Base-by-base conservation (phyloP, 306 rosid species). In the Delonix regia region DNA sequence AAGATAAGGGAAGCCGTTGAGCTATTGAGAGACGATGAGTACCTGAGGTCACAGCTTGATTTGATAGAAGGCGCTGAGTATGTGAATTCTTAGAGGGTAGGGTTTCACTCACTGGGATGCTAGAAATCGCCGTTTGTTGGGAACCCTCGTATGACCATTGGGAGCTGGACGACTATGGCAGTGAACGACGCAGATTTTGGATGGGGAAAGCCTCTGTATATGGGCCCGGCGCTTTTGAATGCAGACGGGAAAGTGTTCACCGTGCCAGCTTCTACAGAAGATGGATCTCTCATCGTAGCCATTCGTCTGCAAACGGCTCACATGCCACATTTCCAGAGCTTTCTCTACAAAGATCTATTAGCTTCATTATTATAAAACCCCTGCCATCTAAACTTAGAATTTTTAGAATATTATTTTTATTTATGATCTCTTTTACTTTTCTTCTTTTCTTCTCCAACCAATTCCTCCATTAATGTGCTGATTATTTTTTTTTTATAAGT, bases 1-100 rank as follows among this genome's bases (percentile, higher is more conserved):
- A 82, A 77, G 69, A 19, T 76, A 13, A 82, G 85, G 33, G 85
- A 71, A 63, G 81, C 78, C 0, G 33, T 82, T 22, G 78, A 69
- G 7, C 12, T 45, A 39, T 7, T 82, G 19, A 82, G 60, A 19
- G 57, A 76, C 63, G 78, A 76, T 62, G 75, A 82, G 34, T 70
- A 76, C 57, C 7, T 82, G 3, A 70, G 57, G 21, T 82, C 81
- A 0, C 45, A 19, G 16, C 44, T 71, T 15, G 81, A 77, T 4
- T 62, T 60, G 0, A 33, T 81, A 9, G 33, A 67, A 41, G 39
- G 33, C 2, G 48, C 69, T 18, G 12, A 19, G 2, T 2, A 76
- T 16, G n/a, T 39, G 8, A n/a, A 7, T 4, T 9, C 22, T 6
- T n/a, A 44, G 3, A 75, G 79, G 34, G 24, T 34, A 6, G 2